Base-by-base conservation (phyloP, 2,329 filamentous ascomycete genomes). In the Colletotrichum higginsianum region DNA sequence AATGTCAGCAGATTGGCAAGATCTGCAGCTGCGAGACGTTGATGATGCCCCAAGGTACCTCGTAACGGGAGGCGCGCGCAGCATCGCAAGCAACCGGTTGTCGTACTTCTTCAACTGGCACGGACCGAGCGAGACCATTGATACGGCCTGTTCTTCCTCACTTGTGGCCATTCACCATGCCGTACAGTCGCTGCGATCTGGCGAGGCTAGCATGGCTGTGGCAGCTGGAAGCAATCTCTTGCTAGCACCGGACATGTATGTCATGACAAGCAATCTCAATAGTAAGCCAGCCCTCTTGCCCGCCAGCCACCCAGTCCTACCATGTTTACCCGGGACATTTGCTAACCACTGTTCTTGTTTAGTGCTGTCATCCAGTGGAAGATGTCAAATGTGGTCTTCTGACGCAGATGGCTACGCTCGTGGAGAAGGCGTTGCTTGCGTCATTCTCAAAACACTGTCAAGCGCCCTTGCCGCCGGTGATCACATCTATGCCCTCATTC, bases 331-430 rank as follows among this genome's bases (percentile, higher is more conserved):
- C 26, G 26, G 4, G 5, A 6, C 5, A 30, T 30, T 1, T 30
- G 26, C 26, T 30, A 30, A 30, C 26, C 26, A 30, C 26, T 1
- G 26, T 30, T 30, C 26, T 30, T 30, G 4, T 1, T 30, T 38
- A 55, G 52, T 85, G 78, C 74, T 86, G 6, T 83, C 81, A 4
- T 77, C 82, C 0, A 79, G 74, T 0, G 80, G 81, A 11, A 75
- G 76, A 12, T 82, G 76, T 61, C 76, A 77, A 5, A 83, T 83
- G 78, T 86, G 81, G 78, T 83, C 85, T 72, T 78, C 76, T 4
- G 76, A 76, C 3, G 88, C 85, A 0, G 79, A 88, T 74, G 87
- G 88, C 0, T 89, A 88, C 73, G 86, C 81, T 7, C 81, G 87
- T 0, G 87, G 87, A 7, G 88, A 90, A 49, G 88, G 86, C 1